Conservation (phyloP, 306 rosid species). For the Quercus gilva region DNA sequence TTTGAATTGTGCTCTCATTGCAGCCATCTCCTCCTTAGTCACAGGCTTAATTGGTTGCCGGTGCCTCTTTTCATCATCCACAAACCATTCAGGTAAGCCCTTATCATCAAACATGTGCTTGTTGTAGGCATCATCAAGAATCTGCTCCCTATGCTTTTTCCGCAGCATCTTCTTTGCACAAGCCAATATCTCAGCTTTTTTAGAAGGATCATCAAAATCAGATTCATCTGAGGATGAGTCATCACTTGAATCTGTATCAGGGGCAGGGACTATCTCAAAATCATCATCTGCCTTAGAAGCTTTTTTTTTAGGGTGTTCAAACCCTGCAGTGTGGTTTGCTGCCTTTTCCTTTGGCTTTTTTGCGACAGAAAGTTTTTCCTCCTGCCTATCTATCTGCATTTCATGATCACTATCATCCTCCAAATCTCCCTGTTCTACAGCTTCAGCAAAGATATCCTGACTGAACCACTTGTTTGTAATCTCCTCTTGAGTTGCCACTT, state of each 20-base stretch:
- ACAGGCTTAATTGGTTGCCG: conserved; percentile 66
- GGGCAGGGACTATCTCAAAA: conserved; percentile 84
- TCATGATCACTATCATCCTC: conserved; percentile 55
- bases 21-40: conserved; percentile 75
- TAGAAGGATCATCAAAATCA: conserved; percentile 38
- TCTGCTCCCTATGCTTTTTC: conserved; percentile 67
- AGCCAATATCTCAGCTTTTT: conserved; percentile 81
- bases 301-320: conserved; percentile 21
- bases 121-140: conserved; percentile 79
- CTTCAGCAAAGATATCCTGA: conserved; percentile 87
- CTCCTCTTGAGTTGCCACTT: conserved; percentile 72
- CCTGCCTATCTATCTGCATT: conserved; percentile 51
- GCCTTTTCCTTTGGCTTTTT: conserved; percentile 39
- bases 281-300: conserved; percentile 44
- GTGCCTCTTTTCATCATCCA: conserved; percentile 84
- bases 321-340: conserved; percentile 11
- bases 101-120: conserved; percentile 77
- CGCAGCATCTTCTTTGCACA: conserved; percentile 77
- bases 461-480: conserved; percentile 76
- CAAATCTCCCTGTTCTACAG: conserved; percentile 69
- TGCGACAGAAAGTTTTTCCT: conserved; percentile 28
- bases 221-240: conserved; percentile 72
- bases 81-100: conserved; percentile 86
- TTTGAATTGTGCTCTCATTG: conserved; percentile 84
- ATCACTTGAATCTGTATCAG: conserved; percentile 79